Evolutionary conservation across 441 rosid species (phyloP), one percentile per base, ranked within the genome.

Genomic region (Mallotus japonicus): DNA sequence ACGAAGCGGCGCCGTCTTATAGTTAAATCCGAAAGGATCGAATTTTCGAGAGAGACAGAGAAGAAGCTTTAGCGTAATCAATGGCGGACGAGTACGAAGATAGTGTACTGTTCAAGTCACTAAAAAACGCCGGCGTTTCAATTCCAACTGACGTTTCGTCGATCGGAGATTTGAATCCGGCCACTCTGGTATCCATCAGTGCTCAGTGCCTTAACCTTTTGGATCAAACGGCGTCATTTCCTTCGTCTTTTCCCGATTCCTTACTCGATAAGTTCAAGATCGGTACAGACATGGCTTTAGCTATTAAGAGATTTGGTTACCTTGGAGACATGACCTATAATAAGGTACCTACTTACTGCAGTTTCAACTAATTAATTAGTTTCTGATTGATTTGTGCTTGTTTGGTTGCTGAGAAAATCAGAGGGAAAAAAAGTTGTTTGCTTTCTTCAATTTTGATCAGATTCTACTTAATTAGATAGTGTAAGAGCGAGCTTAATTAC

Each of bases 161-260:
- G 2, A 62, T 81, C 65, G 40, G 50, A 17, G 85, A 82, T 60
- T 73, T 90, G 64, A 75, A 79, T 14, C 73, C 88, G 34, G 78
- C 75, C 20, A 76, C 79, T 46, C 54, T 90, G 67, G 82, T 84
- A 44, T 89, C 89, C 72, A 75, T 90, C 80, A 85, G 87, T 78
- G 83, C 84, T 67, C 92, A 85, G 79, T 83, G 88, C 60, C 83
- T 92, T 61, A 79, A 84, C 73, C 86, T 87, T 73, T 76, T 92
- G 68, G 82, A 81, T 63, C 70, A 76, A 50, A 74, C 87, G 50
- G 46, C 74, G 22, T 77, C 75, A 54, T 81, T 85, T 34, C 77
- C 68, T 37, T 49, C 67, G 51, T 72, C 83, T 5, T 79, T 79
- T 40, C 84, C 90, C 28, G 85, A 77, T 63, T 82, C 87, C 32